phyloP scores from a whole-genome alignment of 495 filamentous ascomycete genomes.

The Xylaria venustula region DNA sequence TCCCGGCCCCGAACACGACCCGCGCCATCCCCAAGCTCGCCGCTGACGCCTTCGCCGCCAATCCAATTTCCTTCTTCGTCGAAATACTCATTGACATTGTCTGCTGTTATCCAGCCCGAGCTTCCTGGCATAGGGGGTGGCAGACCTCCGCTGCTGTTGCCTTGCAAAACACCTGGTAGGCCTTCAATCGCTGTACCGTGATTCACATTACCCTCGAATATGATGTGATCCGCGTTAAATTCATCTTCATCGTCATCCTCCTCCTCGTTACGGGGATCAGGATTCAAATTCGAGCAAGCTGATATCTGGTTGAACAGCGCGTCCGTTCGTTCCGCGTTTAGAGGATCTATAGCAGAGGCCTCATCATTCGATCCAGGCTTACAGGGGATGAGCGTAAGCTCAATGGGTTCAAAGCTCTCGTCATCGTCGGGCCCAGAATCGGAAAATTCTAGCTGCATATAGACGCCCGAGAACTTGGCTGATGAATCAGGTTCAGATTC shows the following conservation, averaged over 20 bases:
- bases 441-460: constrained; percentile 73
- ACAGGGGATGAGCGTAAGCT: constrained; percentile 70
- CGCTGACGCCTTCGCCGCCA: constrained; percentile 37
- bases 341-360: constrained; percentile 19
- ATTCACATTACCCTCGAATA: constrained; percentile 54
- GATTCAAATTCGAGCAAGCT: constrained; percentile 85
- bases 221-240: constrained; percentile 39
- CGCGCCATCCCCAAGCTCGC: constrained; percentile 45
- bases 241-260: constrained; percentile 55
- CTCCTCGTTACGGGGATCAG: constrained; percentile 62
- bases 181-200: constrained; percentile 40
- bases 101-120: constrained; percentile 92
- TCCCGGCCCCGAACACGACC: constrained; percentile 40
- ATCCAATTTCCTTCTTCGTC: constrained; percentile 58
- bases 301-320: constrained; percentile 78
- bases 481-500: constrained; percentile 21
- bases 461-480: constrained; percentile 48
- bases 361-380: constrained; percentile 16
- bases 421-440: constrained; percentile 56
- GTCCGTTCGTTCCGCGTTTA: constrained; percentile 32
- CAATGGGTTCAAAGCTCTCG: constrained; percentile 66
- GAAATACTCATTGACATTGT: constrained; percentile 82
- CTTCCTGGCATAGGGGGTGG: constrained; percentile 81
- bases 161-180: constrained; percentile 43
- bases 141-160: constrained; percentile 51